phyloP scores from a whole-genome alignment of 768 basidiomycete species.

The Pleurotus ostreatus region DNA sequence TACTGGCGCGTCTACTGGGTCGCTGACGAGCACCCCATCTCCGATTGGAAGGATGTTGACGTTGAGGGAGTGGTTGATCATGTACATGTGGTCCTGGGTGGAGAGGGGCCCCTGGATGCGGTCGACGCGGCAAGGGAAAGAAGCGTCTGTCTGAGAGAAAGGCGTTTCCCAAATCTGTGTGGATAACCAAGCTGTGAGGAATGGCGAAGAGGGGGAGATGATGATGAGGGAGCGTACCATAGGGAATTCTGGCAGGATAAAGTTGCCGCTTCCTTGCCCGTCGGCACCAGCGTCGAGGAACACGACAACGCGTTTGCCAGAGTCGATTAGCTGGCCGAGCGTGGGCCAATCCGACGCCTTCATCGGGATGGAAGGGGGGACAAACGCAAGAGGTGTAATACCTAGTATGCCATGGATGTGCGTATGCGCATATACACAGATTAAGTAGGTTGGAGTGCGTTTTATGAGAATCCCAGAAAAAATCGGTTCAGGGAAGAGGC shows the following conservation, averaged over 20 bases:
- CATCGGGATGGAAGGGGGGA: constrained; percentile 44
- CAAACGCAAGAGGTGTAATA: constrained; percentile 37
- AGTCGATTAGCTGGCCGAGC: constrained; percentile 56
- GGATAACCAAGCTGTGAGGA: too few species aligned
- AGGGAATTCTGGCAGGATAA: constrained; percentile 53
- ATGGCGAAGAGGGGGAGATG: too few species aligned
- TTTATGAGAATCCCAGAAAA: too few species aligned
- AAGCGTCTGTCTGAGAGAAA: constrained; percentile 43
- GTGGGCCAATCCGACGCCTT: constrained; percentile 57
- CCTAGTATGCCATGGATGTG: too few species aligned
- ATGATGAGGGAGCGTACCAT: constrained; percentile 32
- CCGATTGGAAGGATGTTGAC: constrained; percentile 34
- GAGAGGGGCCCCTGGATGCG: constrained; percentile 45
- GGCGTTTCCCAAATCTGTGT: constrained; percentile 55
- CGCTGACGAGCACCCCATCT: constrained; percentile 32
- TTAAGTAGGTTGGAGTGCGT: too few species aligned
- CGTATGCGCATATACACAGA: too few species aligned
- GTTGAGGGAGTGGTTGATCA: constrained; percentile 59
- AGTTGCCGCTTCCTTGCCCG: constrained; percentile 31
- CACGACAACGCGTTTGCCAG: constrained; percentile 54
- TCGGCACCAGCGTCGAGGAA: constrained; percentile 55
- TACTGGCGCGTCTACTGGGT: constrained; percentile 30
- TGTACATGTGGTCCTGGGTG: constrained; percentile 47
- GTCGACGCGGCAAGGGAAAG: constrained; percentile 51
- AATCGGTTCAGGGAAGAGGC: constrained; percentile 4